phyloP scores from a whole-genome alignment of 2,329 filamentous ascomycete genomes.

The Fusarium sublunatum region DNA sequence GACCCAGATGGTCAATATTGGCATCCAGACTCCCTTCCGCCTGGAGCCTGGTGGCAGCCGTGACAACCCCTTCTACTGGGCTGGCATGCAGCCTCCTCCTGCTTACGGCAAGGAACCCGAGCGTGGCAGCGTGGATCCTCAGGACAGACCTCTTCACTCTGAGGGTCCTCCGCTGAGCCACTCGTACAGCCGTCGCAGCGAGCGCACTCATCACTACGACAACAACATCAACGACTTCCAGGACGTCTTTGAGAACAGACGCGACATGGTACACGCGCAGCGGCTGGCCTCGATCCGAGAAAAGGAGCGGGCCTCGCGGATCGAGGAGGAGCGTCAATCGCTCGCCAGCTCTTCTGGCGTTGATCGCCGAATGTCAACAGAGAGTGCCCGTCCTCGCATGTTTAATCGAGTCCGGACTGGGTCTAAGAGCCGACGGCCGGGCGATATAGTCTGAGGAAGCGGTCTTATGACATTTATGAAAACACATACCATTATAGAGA shows the following conservation, averaged over 20 bases:
- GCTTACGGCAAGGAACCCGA: constrained; percentile 48
- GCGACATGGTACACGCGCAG: constrained; percentile 50
- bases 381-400: constrained; percentile 44
- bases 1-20: constrained; percentile 82
- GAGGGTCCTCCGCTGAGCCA: constrained; percentile 29
- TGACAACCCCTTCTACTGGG: constrained; percentile 72
- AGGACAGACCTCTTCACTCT: constrained; percentile 22
- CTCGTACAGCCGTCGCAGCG: constrained; percentile 37
- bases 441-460: constrained; percentile 45
- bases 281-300: constrained; percentile 54
- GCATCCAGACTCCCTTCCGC: constrained; percentile 80
- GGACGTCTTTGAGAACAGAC: constrained; percentile 59
- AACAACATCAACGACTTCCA: constrained; percentile 56
- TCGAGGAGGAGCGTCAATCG: constrained; percentile 44
- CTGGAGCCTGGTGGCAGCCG: constrained; percentile 74
- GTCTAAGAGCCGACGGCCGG: constrained; percentile 44
- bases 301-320: constrained; percentile 49
- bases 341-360: constrained; percentile 48
- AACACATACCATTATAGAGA: constrained; percentile 23
- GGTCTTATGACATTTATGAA: constrained; percentile 33
- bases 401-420: constrained; percentile 49
- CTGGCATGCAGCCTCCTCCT: constrained; percentile 52
- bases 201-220: constrained; percentile 48
- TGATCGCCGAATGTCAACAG: constrained; percentile 38
- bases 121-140: constrained; percentile 19